Conservation (phyloP, 441 rosid genomes). For the Mallotus repandus region DNA sequence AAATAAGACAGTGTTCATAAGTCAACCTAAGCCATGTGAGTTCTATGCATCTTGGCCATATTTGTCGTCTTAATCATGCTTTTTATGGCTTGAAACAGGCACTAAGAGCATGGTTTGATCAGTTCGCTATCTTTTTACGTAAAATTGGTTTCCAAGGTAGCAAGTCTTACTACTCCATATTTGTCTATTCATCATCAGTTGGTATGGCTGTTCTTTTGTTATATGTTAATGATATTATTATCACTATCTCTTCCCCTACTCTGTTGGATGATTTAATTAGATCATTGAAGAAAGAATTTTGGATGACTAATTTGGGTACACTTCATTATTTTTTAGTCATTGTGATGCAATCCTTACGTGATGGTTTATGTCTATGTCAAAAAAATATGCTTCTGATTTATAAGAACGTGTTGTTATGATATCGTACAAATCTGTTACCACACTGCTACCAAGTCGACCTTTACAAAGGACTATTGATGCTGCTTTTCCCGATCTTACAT, state of each 20-base stretch:
- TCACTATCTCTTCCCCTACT: too few relatives aligned
- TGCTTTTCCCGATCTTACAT: background rate
- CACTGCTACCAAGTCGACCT: too few relatives aligned
- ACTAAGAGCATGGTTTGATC: background rate
- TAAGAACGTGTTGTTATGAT: background rate
- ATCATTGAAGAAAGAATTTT: background rate
- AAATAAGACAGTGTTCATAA: background rate
- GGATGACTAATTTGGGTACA: background rate
- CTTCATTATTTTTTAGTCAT: background rate
- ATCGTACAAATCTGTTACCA: background rate
- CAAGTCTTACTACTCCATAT: background rate
- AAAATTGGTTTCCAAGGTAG: background rate
- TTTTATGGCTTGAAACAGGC: background rate
- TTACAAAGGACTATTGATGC: too few relatives aligned
- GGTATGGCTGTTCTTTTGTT: too few relatives aligned
- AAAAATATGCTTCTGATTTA: background rate
- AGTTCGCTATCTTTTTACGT: background rate
- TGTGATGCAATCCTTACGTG: background rate
- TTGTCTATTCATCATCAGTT: background rate
- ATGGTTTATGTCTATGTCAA: background rate
- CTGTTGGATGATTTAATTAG: too few relatives aligned
- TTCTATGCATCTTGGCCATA: background rate
- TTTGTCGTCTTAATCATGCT: background rate
- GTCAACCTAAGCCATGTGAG: background rate
- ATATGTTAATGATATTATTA: background rate